These are phyloP conservation scores for Glycine latifolia DNA, from an alignment of 306 rosid species.

Conservation along the genomic window DNA sequence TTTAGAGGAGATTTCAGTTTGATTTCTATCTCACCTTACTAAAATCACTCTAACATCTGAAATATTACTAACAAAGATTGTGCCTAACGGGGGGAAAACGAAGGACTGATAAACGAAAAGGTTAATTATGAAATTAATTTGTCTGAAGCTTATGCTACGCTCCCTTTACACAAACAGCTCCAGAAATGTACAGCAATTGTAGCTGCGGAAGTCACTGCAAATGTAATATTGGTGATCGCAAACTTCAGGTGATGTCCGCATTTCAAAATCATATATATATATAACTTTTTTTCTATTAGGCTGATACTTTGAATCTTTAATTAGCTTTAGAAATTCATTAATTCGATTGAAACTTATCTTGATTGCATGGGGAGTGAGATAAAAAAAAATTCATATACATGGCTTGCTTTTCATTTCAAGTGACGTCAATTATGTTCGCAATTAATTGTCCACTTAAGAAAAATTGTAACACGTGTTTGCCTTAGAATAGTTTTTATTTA, in stretches of 20 bases:
- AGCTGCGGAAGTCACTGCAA: background rate
- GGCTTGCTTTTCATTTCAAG: background rate
- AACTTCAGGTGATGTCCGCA: slow-evolving; percentile 14
- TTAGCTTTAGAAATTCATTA: slow-evolving; percentile 4
- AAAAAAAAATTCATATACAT: too few relatives aligned
- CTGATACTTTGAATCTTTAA: background rate
- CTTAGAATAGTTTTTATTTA: background rate
- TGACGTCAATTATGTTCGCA: background rate
- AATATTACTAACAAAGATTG: background rate
- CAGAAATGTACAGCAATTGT: background rate
- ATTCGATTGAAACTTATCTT: background rate
- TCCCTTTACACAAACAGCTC: background rate
- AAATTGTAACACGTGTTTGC: background rate
- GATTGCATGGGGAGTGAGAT: too few relatives aligned
- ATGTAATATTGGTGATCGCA: background rate
- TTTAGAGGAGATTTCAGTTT: background rate
- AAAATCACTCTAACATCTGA: background rate
- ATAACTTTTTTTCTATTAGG: background rate
- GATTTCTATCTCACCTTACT: slow-evolving; percentile 2
- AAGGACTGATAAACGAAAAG: background rate
- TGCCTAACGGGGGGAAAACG: background rate
- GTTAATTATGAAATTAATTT: background rate
- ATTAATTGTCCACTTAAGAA: background rate
- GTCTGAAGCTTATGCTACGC: background rate
- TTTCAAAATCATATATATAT: background rate